Evolutionary conservation across 2,329 filamentous ascomycete genomes (phyloP), one percentile per base, ranked within the genome.

Genomic region (Calonectria pteridis): DNA sequence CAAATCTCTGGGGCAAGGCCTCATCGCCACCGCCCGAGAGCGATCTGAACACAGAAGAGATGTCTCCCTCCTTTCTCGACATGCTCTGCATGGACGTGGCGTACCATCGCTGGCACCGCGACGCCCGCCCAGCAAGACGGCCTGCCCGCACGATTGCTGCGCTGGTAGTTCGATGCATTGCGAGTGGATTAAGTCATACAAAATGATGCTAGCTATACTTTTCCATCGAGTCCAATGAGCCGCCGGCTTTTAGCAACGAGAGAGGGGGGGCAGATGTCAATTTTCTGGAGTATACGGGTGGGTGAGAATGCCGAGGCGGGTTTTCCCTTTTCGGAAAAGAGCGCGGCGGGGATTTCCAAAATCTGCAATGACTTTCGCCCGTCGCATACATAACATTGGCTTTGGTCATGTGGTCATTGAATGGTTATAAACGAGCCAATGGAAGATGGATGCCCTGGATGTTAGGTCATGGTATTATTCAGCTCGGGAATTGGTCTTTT

Each of bases 61-160:
- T 67, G 18, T 67, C 65, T 11, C 65, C 65, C 28, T 67, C 65
- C n/a, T 67, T 67, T 26, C 65, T 46, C 16, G 65, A 67, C 20
- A 14, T n/a, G 16, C 23, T 28, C 10, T 67, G 49, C 43, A 18
- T 23, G 4, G 65, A 11, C 23, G 23, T 33, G 14, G 50, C 35
- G 10, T 55, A 43, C 20, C 35, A 26, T 33, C 50, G 50, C 7
- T 49, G 65, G 28, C 51, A 49, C 2, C 26, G 26, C 6, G 33
- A 16, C 14, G 26, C 26, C 11, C 4, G 65, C 7, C 65, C 31
- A 23, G 35, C 14, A 35, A 33, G 26, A n/a, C 50, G 35, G 13
- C 65, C 33, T 1, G 50, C 50, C 26, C 65, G 31, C 20, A 11
- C 26, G n/a, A 67, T 46, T 18, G 65, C 33, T 29, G 50, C 51